Conservation (phyloP, 768 basidiomycete species). For the Rhodotorula kratochvilovae region DNA sequence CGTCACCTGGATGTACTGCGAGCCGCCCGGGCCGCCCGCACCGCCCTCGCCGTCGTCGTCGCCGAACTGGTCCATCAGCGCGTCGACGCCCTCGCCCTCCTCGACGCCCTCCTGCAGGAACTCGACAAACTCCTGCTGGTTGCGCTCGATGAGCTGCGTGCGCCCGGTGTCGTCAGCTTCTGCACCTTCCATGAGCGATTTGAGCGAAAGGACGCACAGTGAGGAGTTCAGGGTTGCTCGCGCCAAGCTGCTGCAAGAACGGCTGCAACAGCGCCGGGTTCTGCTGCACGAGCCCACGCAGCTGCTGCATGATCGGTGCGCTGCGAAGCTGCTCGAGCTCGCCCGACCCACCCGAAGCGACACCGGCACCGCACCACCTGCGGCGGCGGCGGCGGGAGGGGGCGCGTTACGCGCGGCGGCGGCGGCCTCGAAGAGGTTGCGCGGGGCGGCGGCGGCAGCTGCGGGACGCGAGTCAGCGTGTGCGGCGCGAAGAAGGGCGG, state of each 20-base stretch:
- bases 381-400: slow-evolving; percentile 45
- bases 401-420: slow-evolving; percentile 39
- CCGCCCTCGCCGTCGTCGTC: slow-evolving; percentile 33
- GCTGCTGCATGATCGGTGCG: slow-evolving; percentile 63
- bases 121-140: slow-evolving; percentile 67
- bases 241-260: slow-evolving; percentile 74
- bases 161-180: not conserved
- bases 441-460: slow-evolving; percentile 12
- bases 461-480: slow-evolving; percentile 11
- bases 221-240: slow-evolving; percentile 68
- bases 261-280: slow-evolving; percentile 77
- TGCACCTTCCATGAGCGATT: no score
- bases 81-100: slow-evolving; percentile 48
- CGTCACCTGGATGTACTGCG: slow-evolving; percentile 67
- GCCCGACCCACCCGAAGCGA: slow-evolving; percentile 45
- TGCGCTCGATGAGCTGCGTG: slow-evolving; percentile 54
- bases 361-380: slow-evolving; percentile 49
- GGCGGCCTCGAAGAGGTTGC: slow-evolving; percentile 44
- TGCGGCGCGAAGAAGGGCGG: slow-evolving; percentile 36
- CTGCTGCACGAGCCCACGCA: slow-evolving; percentile 65
- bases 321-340: slow-evolving; percentile 53
- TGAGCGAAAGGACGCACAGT: slow-evolving; percentile 45
- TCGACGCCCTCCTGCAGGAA: slow-evolving; percentile 56
- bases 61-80: slow-evolving; percentile 32
- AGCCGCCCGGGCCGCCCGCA: slow-evolving; percentile 44